phyloP scores from a whole-genome alignment of 768 basidiomycete species.

The Scleroderma citrinum region DNA sequence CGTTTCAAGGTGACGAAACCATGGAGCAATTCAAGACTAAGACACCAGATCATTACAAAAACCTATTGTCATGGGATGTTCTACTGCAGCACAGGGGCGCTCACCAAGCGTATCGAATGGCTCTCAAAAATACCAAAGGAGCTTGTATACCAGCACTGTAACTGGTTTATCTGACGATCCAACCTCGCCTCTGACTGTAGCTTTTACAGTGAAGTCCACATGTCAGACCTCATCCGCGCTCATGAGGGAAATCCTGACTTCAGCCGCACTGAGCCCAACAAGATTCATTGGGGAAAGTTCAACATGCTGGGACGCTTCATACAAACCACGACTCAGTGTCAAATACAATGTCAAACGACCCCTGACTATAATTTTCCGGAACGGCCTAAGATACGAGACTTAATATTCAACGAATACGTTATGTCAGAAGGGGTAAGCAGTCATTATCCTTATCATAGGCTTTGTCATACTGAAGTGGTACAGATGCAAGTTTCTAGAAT shows the following conservation, averaged over 20 bases:
- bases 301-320: constrained; percentile 88
- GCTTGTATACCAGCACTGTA: constrained; percentile 85
- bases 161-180: constrained; percentile 21
- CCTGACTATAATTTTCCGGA: constrained; percentile 61
- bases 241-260: constrained; percentile 81
- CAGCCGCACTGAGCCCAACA: constrained; percentile 53
- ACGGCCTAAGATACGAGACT: constrained; percentile 44
- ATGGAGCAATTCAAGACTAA: constrained; percentile 66
- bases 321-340: constrained; percentile 69
- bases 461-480: constrained; percentile 2
- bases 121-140: constrained; percentile 78
- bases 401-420: constrained; percentile 50
- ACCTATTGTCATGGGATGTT: constrained; percentile 76
- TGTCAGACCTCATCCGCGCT: constrained; percentile 82
- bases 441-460: neutral
- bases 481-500: constrained; percentile 68
- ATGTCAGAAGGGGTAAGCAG: constrained; percentile 65
- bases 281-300: constrained; percentile 96
- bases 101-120: constrained; percentile 88
- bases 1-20: constrained; percentile 70
- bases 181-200: constrained; percentile 9
- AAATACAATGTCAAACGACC: constrained; percentile 58
- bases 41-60: constrained; percentile 66
- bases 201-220: constrained; percentile 74
- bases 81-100: constrained; percentile 76